Base-by-base conservation (phyloP, 2,329 filamentous ascomycete species). In the Dactylellina drechsleri region DNA sequence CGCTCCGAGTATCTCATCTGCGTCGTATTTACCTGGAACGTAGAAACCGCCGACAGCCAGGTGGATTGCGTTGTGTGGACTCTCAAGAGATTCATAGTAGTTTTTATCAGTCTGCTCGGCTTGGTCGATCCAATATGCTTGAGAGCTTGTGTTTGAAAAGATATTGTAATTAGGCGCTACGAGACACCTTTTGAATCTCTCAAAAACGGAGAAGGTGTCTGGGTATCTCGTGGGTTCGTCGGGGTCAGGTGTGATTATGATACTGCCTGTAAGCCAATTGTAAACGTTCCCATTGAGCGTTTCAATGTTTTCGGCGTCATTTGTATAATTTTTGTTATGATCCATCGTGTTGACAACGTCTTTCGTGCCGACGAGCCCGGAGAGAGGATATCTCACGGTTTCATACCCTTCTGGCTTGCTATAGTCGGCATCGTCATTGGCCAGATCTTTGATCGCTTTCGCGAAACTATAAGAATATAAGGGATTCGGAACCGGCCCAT, bases 81-180 rank as follows among this genome's bases (percentile, higher is more conserved):
- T 56, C 61, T 81, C 80, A 23, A 81, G 77, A 1, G 79, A 61
- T 8, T 79, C 77, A 28, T 70, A 54, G 23, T 47, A 64, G 20
- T 52, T 36, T 41, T 10, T 36, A 36, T 36, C 31, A 36, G 31
- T 36, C 10, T 70, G 49, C n/a, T 20, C 50, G 16, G 74, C 52
- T 3, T 79, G 72, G 6, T 77, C 73, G 43, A 76, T 79, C 76
- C 77, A 80, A 49, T 73, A 49, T 26, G 57, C 56, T 16, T 73
- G 64, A 0, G 80, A 81, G 0, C 73, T 77, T 4, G 50, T 79
- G 65, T 82, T 81, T 36, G 80, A 81, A 66, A 82, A 82, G 20
- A 80, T 78, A 15, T 80, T 81, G 72, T 82, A 82, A 66, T 80
- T 81, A 7, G 80, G 80, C 0, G 80, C 80, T 1, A 78, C 36